phyloP scores from a whole-genome alignment of 2,329 filamentous ascomycete genomes.

The Ascosphaera aggregata region DNA sequence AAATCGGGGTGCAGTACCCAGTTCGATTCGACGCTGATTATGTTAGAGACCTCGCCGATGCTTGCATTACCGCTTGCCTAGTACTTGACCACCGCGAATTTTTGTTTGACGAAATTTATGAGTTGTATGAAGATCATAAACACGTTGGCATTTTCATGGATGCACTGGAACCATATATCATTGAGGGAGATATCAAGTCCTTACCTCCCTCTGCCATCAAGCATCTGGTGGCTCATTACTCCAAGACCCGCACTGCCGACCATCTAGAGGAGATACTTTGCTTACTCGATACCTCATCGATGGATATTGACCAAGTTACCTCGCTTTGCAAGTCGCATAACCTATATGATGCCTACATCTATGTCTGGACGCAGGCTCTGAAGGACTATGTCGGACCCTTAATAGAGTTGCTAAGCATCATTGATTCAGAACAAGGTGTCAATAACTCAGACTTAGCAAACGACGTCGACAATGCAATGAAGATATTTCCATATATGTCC shows the following conservation, averaged over 20 bases:
- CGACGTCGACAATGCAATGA: conserved; percentile 44
- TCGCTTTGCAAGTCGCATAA: conserved; percentile 73
- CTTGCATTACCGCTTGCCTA: conserved; percentile 63
- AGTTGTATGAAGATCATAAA: conserved; percentile 62
- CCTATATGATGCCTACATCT: conserved; percentile 85
- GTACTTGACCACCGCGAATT: conserved; percentile 59
- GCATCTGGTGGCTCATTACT: conserved; percentile 60
- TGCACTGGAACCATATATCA: conserved; percentile 66
- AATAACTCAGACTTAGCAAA: conserved; percentile 28
- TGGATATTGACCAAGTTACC: conserved; percentile 88
- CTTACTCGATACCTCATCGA: conserved; percentile 66
- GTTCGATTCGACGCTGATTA: conserved; percentile 34
- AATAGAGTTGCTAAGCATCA: conserved; percentile 47
- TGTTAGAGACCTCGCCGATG: conserved; percentile 55
- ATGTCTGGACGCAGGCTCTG: conserved; percentile 87
- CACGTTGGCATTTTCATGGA: conserved; percentile 61
- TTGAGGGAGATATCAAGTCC: conserved; percentile 49
- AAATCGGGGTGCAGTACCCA: conserved; percentile 26
- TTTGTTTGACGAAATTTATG: conserved; percentile 75
- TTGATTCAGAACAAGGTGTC: conserved; percentile 22
- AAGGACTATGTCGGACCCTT: conserved; percentile 78
- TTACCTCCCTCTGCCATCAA: conserved; percentile 73
- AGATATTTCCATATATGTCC: conserved; percentile 86
- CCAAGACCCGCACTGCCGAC: conserved; percentile 47
- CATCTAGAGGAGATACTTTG: conserved; percentile 87